Evolutionary conservation across 2,329 filamentous ascomycete genomes (phyloP), one percentile per base, ranked within the genome.

Genomic region (Albophoma yamanashiensis): DNA sequence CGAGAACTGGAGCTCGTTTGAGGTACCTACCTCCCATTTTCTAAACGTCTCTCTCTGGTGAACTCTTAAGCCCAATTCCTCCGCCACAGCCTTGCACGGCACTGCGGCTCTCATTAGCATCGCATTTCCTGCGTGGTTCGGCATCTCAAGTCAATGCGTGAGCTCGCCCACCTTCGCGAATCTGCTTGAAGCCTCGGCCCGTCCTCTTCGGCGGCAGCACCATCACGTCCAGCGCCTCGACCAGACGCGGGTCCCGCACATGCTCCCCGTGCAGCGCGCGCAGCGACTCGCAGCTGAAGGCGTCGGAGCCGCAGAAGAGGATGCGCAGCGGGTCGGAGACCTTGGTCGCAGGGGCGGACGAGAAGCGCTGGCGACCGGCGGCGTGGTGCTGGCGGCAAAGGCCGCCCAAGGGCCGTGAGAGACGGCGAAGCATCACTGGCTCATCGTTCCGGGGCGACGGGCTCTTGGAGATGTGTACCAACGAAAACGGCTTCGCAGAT

Each of bases 251-350:
- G 60, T 80, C 79, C 58, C 68, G 69, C 34, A 71, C 62, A 58
- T 86, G 80, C 69, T 91, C 88, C 6, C 75, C 68, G 66, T 88
- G 73, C 40, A 99, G 76, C 7, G 89, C 89, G 61, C 77, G 76
- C 57, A 99, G 78, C 1, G 91, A 91, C 58, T 82, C 82, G 67
- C 88, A 88, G 76, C 93, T 97, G 74, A 97, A 96, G 2, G 86
- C 81, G 73, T 99, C 94, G 3, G 93, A 94, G 63, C 94, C 94
- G 75, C 92, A 97, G 75, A 97, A 99, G 4, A 99, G 82, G 59
- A 99, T 91, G 40, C 87, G 82, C 39, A 99, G 79, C 3, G 91
- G 89, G 5, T 85, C 79, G 0, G 79, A 76, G 20, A 62, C 22
- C 45, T 55, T 64, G 27, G 50, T 39, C 36, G 61, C 55, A 12